Evolutionary conservation across 2,329 filamentous ascomycete genomes (phyloP).

Genomic region (Pseudogymnoascus destructans): DNA sequence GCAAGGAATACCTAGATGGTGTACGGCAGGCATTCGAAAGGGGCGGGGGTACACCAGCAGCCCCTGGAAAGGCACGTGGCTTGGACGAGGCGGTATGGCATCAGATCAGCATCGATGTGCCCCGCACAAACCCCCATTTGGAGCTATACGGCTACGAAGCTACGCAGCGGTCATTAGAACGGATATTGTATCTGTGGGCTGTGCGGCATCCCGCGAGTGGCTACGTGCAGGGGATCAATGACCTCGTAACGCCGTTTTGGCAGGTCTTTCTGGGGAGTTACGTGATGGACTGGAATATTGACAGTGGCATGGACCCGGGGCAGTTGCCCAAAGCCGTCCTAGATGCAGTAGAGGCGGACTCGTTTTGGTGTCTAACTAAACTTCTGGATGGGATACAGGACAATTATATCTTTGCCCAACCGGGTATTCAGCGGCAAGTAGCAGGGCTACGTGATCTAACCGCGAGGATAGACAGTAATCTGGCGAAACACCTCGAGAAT

Average conservation of each 20-base stretch:
- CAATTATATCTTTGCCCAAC: slow-evolving; percentile 96
- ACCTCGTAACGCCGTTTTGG: slow-evolving; percentile 94
- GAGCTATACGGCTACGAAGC: slow-evolving; percentile 92
- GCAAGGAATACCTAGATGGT: slow-evolving; percentile 92
- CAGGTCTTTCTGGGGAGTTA: slow-evolving; percentile 93
- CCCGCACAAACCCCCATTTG: slow-evolving; percentile 89
- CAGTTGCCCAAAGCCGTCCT: slow-evolving; percentile 82
- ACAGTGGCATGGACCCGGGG: slow-evolving; percentile 91
- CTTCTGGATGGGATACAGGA: slow-evolving; percentile 97
- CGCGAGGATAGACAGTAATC: slow-evolving; percentile 67
- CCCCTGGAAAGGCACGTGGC: slow-evolving; percentile 43
- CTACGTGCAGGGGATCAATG: slow-evolving; percentile 98
- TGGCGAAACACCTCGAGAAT: slow-evolving; percentile 79
- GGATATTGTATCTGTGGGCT: slow-evolving; percentile 94
- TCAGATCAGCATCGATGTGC: slow-evolving; percentile 97
- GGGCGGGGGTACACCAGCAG: slow-evolving; percentile 38
- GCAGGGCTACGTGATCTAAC: slow-evolving; percentile 79
- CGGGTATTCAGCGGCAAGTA: slow-evolving; percentile 91
- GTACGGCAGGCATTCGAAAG: slow-evolving; percentile 62
- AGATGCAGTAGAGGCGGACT: slow-evolving; percentile 93
- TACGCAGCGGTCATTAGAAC: slow-evolving; percentile 84
- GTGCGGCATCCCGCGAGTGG: slow-evolving; percentile 94
- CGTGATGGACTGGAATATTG: slow-evolving; percentile 85
- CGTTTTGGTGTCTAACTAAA: slow-evolving; percentile 97
- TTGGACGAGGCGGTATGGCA: slow-evolving; percentile 98